Conservation (phyloP, 140 eudicot genomes). For the Erigeron philadelphicus region DNA sequence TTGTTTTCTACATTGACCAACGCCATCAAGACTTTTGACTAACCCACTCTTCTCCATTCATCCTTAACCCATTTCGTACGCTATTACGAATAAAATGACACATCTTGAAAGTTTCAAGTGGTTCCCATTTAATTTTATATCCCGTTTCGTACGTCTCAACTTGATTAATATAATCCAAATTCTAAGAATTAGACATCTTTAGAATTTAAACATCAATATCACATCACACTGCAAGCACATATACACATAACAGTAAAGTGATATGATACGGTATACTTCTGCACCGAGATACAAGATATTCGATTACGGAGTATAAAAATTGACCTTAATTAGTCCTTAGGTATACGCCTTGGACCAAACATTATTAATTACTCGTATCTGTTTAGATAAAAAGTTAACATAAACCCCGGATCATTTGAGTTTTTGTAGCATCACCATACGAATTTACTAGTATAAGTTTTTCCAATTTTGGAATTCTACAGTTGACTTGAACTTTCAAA, state of each 20-base stretch:
- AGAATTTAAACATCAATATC: background rate
- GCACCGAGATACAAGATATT: background rate
- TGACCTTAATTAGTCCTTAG: background rate
- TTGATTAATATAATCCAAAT: constrained; percentile 11
- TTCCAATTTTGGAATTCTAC: background rate
- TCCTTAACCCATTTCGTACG: constrained; percentile 23
- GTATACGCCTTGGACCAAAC: background rate
- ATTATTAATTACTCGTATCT: background rate
- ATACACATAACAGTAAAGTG: background rate
- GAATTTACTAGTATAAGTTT: background rate
- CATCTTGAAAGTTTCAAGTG: constrained; percentile 7
- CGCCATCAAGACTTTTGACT: constrained; percentile 14
- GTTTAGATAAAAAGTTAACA: background rate
- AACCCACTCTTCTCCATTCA: background rate
- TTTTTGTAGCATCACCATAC: background rate
- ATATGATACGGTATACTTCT: background rate
- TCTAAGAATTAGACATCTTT: background rate
- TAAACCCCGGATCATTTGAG: background rate
- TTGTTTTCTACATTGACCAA: constrained; percentile 13
- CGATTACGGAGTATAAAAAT: background rate
- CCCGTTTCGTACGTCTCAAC: constrained; percentile 12
- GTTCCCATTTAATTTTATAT: background rate
- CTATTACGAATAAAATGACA: background rate
- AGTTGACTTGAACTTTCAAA: background rate
- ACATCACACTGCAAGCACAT: background rate